phyloP scores from a whole-genome alignment of 2,329 filamentous ascomycete species.

The Alternaria infectoria region DNA sequence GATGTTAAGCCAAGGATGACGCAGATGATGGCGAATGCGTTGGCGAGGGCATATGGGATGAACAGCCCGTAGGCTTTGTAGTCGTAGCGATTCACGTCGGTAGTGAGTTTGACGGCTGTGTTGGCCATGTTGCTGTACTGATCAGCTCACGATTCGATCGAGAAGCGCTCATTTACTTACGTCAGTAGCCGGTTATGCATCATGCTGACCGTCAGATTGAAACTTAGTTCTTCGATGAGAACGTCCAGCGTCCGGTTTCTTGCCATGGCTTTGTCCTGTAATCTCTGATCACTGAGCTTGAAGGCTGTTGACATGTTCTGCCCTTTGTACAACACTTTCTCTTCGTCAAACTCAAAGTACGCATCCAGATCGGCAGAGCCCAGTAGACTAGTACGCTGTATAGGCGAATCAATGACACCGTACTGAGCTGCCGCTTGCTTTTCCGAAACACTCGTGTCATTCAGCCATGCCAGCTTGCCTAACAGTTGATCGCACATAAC shows the following conservation, averaged over 20 bases:
- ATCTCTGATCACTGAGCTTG: not conserved
- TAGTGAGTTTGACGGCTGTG: not conserved
- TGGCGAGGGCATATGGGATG: slow-evolving; percentile 13
- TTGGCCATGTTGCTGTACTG: not conserved
- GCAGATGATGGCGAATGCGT: slow-evolving; percentile 10
- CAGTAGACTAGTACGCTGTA: not conserved
- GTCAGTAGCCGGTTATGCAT: not conserved
- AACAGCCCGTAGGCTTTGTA: not conserved
- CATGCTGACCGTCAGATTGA: not conserved
- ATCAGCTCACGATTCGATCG: not conserved
- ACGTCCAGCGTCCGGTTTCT: not conserved
- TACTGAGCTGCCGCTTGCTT: not conserved
- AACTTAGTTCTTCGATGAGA: not conserved
- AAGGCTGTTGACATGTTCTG: not conserved
- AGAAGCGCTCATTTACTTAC: not conserved
- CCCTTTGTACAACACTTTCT: not conserved
- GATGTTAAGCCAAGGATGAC: not conserved
- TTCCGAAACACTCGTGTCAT: not conserved
- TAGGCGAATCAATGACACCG: not conserved
- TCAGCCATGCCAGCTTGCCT: slow-evolving; percentile 21
- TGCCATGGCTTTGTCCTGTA: not conserved
- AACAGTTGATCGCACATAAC: slow-evolving; percentile 21
- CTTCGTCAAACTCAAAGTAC: not conserved
- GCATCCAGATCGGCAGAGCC: not conserved
- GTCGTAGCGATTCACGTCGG: not conserved